Conservation (phyloP, 371 early-diverging fungal species). For the Mucor indicus region DNA sequence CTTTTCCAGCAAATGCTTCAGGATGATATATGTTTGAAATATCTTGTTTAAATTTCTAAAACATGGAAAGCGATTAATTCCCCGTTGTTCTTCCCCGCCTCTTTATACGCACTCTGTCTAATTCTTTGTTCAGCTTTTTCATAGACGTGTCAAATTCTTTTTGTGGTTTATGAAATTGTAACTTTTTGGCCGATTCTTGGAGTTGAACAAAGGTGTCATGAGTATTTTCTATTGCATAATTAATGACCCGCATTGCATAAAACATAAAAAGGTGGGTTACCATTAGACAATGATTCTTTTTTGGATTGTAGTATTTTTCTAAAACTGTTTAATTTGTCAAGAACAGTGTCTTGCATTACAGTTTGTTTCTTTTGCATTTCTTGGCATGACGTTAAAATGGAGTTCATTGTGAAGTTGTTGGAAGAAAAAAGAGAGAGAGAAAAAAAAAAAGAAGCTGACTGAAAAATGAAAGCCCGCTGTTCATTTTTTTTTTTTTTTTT, state of each 20-base stretch:
- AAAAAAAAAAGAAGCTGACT: no score
- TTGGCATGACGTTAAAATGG: slow-evolving; percentile 15
- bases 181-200: slow-evolving; percentile 18
- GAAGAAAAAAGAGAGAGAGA: background rate
- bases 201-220: slow-evolving; percentile 5
- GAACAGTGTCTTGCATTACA: slow-evolving; percentile 18
- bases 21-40: slow-evolving; percentile 57
- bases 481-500: no score
- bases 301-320: background rate
- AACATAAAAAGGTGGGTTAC: no score
- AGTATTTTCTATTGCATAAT: background rate
- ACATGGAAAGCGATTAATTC: background rate
- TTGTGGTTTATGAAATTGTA: slow-evolving; percentile 50
- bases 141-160: slow-evolving; percentile 67
- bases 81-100: background rate
- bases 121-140: slow-evolving; percentile 69
- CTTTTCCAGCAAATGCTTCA: slow-evolving; percentile 68
- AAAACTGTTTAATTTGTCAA: slow-evolving; percentile 13
- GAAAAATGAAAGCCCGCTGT: no score
- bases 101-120: slow-evolving; percentile 62
- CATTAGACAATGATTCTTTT: slow-evolving; percentile 20
- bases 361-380: slow-evolving; percentile 16
- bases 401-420: slow-evolving; percentile 16
- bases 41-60: slow-evolving; percentile 64
- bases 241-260: background rate